A percentile compares a stretch with the other conserved stretches of the same genome.
Evolutionary conservation across 2,329 filamentous ascomycete genomes (phyloP).

Genomic region (Cladophialophora psammophila): DNA sequence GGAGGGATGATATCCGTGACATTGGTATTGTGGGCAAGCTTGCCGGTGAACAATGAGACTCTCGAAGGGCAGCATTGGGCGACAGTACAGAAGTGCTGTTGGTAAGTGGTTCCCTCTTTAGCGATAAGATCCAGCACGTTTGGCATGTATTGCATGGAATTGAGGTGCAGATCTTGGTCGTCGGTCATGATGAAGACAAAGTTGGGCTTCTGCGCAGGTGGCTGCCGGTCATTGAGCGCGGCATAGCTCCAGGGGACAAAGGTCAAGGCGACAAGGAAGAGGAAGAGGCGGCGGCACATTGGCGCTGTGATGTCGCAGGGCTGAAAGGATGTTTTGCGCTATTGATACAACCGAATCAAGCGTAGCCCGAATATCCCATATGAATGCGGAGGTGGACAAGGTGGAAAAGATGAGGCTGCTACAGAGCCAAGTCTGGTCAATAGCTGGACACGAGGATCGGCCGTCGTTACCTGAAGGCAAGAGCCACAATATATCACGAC

Average conservation of each 20-base stretch:
- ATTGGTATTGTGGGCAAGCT: constrained; percentile 73
- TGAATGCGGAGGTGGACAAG: neutral
- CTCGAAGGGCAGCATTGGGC: constrained; percentile 72
- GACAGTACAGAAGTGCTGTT: constrained; percentile 70
- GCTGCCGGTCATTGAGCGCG: neutral
- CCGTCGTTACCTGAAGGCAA: neutral
- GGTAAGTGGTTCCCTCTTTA: constrained; percentile 65
- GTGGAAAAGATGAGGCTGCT: neutral
- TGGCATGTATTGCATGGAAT: constrained; percentile 68
- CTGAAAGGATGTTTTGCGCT: neutral
- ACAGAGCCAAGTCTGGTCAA: neutral
- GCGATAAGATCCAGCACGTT: constrained; percentile 63
- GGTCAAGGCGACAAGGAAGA: neutral
- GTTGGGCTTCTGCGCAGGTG: constrained; percentile 52
- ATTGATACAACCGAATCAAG: neutral
- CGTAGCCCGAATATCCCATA: neutral
- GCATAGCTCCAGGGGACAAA: constrained; percentile 4
- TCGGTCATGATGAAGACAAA: constrained; percentile 73
- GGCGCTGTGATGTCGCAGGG: neutral
- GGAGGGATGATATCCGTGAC: constrained; percentile 65
- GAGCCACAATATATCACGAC: neutral
- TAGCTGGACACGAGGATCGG: neutral
- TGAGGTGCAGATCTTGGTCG: constrained; percentile 69
- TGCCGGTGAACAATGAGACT: constrained; percentile 70
- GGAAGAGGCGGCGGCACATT: constrained; percentile 1